Evolutionary conservation across 2,329 filamentous ascomycete genomes (phyloP), one percentile per base, ranked within the genome.

Genomic region (Mollisia scopiformis): DNA sequence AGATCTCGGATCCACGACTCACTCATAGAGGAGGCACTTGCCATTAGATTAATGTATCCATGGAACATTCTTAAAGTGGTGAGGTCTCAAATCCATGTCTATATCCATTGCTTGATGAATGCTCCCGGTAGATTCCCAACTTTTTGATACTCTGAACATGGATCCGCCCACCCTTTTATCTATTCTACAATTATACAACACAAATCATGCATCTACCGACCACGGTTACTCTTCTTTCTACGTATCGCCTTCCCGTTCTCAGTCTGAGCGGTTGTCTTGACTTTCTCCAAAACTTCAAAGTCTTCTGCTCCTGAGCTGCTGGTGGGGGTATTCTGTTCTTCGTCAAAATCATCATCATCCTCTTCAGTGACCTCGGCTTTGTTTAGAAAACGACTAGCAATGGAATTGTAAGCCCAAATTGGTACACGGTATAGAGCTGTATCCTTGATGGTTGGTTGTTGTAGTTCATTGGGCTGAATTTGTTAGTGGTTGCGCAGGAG

Each of bases 371-470:
- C 69, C 1, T 75, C 69, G 14, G 71, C 63, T 61, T 77, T 77
- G 31, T 64, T 57, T 57, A 87, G 66, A 57, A 84, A 72, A 43
- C 83, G 82, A 57, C 84, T 83, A 43, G 83, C 65, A 5, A 82
- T 83, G 61, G 80, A 78, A 56, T 76, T 81, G 78, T 89, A 95
- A 59, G 86, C 73, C 85, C 88, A 96, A 57, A 88, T 73, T 0
- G 95, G 95, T 5, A 96, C 79, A 56, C 89, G 89, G 75, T 90
- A 85, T 47, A 98, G 83, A 62, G 93, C 88, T 0, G 95, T 99
- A 73, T 98, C 91, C 65, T 78, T 84, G 75, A 97, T 78, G 2
- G 88, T 90, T 1, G 95, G 95, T 66, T 83, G 80, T 47, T 84
- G 82, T 62, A 99, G 88, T 75, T 97, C 92, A 62, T 93, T 85